Conservation (phyloP, 495 filamentous ascomycete species). For the Penicillium verhagenii region DNA sequence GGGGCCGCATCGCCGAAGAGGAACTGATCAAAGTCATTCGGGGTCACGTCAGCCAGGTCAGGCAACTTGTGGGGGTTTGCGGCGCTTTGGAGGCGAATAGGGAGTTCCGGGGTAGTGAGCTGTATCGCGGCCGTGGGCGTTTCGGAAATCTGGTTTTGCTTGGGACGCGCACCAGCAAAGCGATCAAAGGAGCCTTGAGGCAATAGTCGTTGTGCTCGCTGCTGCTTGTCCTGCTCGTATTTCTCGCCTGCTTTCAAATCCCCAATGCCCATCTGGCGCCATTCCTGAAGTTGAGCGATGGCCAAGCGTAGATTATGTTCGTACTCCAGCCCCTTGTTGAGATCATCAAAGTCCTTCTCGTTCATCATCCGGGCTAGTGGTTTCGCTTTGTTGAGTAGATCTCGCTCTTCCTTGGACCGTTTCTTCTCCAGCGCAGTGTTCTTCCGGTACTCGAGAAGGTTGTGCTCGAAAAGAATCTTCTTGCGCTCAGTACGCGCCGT, state of each 20-base stretch:
- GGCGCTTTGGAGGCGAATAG: conserved; percentile 52
- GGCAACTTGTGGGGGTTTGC: conserved; percentile 31
- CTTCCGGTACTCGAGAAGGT: conserved; percentile 86
- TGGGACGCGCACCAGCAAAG: conserved; percentile 58
- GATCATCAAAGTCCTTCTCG: conserved; percentile 80
- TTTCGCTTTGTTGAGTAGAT: conserved; percentile 87
- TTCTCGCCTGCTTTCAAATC: conserved; percentile 87
- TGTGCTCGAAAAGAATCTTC: conserved; percentile 94
- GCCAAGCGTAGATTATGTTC: conserved; percentile 90
- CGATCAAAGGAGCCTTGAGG: conserved; percentile 80
- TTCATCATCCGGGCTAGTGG: conserved; percentile 98
- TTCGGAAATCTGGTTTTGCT: conserved; percentile 60
- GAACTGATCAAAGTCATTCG: conserved; percentile 44
- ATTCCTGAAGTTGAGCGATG: conserved; percentile 89
- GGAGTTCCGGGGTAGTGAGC: conserved; percentile 75
- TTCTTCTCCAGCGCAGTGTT: conserved; percentile 88
- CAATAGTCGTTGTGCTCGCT: conserved; percentile 64
- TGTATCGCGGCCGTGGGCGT: conserved; percentile 67
- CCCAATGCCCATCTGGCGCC: conserved; percentile 78
- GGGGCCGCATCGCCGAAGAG: conserved; percentile 47
- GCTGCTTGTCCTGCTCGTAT: conserved; percentile 88
- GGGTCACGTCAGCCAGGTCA: conserved; percentile 29
- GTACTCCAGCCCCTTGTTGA: conserved; percentile 78
- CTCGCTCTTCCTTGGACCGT: conserved; percentile 89
- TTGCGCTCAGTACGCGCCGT: conserved; percentile 93